phyloP scores from a whole-genome alignment of 2,329 filamentous ascomycete genomes.

The Hypoxylon sp. region DNA sequence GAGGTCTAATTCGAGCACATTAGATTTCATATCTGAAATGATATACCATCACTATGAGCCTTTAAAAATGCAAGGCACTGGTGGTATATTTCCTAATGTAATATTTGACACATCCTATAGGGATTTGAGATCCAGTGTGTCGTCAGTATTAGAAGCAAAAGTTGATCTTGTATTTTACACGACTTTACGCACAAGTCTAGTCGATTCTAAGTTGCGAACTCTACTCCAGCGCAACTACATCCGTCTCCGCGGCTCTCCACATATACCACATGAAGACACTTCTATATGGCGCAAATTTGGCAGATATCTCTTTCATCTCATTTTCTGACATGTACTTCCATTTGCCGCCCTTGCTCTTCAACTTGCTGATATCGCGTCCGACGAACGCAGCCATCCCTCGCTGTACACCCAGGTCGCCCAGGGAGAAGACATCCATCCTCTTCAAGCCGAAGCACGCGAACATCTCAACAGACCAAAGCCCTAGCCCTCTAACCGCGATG shows the following conservation, averaged over 20 bases:
- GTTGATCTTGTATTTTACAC: not conserved
- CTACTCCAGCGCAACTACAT: constrained; percentile 74
- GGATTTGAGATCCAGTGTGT: not conserved
- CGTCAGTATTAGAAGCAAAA: not conserved
- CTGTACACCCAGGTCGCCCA: constrained; percentile 94
- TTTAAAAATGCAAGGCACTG: not conserved
- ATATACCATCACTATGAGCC: not conserved
- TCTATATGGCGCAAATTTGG: constrained; percentile 87
- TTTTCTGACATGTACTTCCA: constrained; percentile 98
- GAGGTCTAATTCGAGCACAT: not conserved
- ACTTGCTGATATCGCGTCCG: constrained; percentile 85
- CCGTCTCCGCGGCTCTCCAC: constrained; percentile 89
- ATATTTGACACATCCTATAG: not conserved
- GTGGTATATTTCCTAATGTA: not conserved
- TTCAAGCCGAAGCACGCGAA: constrained; percentile 97
- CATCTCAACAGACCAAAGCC: constrained; percentile 96
- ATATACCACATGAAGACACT: constrained; percentile 99
- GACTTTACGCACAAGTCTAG: not conserved
- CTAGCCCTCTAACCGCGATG: constrained; percentile 88
- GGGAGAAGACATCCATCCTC: constrained; percentile 92
- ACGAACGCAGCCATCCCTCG: constrained; percentile 91
- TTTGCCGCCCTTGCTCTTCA: constrained; percentile 84
- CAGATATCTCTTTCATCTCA: constrained; percentile 89
- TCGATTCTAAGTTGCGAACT: not conserved
- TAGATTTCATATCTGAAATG: not conserved